Evolutionary conservation across 1,284 basidiomycete species (phyloP), one percentile per base, ranked within the genome.

Genomic region (Heterobasidion occidentale): DNA sequence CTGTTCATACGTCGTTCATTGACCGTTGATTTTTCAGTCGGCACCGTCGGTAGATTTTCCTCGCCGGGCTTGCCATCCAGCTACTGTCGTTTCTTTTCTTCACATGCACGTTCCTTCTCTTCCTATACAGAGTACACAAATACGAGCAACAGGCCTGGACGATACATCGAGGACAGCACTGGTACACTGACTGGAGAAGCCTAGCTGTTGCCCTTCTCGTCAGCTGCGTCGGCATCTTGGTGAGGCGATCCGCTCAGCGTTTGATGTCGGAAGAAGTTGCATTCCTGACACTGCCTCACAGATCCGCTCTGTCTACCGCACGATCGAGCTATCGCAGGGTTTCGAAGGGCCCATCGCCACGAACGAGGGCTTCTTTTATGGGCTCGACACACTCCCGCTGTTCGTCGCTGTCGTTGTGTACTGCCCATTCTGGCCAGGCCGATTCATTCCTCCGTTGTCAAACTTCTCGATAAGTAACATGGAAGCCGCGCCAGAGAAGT

Each of bases 301-400:
- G 84, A 77, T 88, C 61, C 83, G 87, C 64, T 88, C 83, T 46
- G 69, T 79, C 3, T 90, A 83, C 68, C 79, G 88, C 66, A 82
- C 82, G 2, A 75, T 82, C 36, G 86, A 90, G 63, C 73, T 86
- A 19, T 80, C 79, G 8, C 72, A 88, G 69, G 88, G 87, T 36
- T 87, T 77, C 68, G 66, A 69, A 34, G 86, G 86, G 3, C 73
- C 74, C 52, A 74, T 89, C 14, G 77, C 83, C 60, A 66, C 56
- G 60, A 56, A 54, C 19, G 83, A 87, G 66, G 65, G 68, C 1
- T 81, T 77, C 65, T 89, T 90, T 71, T 87, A 88, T 62, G 78
- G 70, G 1, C 72, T 89, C 36, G 86, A 90, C 65, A 85, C 85
- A 1, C 71, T 85, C 9, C 84, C 83, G 14, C 73, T 88, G 7